Conservation (phyloP, 192 early-diverging fungal species). For the Backusella sp. region DNA sequence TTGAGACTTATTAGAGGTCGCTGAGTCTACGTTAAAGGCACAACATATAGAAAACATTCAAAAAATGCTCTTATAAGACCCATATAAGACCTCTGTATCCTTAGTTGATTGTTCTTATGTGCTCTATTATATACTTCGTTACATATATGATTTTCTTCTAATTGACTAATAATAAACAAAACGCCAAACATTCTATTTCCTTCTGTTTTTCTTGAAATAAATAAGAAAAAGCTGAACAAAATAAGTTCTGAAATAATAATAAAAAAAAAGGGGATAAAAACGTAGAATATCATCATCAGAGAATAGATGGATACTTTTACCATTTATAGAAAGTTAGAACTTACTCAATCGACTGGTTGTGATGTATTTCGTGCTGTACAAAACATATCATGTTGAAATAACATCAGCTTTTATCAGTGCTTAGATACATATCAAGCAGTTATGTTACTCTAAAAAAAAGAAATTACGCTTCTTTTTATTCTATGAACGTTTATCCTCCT, state of each 20-base stretch:
- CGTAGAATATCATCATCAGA: neutral
- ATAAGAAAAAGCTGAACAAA: conserved; percentile 6
- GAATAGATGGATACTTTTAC: neutral
- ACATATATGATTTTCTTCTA: neutral
- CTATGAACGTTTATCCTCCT: neutral
- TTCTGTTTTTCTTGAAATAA: neutral
- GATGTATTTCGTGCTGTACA: too few relatives aligned
- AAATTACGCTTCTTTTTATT: neutral
- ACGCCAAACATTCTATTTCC: neutral
- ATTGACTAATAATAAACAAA: neutral
- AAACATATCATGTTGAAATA: neutral
- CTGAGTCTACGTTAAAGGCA: too few relatives aligned
- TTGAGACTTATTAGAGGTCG: too few relatives aligned
- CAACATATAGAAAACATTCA: too few relatives aligned
- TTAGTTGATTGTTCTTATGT: too few relatives aligned
- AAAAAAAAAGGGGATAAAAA: neutral
- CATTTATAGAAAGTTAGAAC: neutral
- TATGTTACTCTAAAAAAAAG: neutral
- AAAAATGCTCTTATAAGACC: too few relatives aligned
- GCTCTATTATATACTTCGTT: neutral
- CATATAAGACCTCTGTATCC: too few relatives aligned
- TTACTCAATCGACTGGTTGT: neutral
- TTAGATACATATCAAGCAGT: neutral
- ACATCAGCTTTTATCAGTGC: neutral
- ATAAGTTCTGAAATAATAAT: neutral